Evolutionary conservation across 2,329 filamentous ascomycete genomes (phyloP).

Genomic region (Arthroderma sp.): DNA sequence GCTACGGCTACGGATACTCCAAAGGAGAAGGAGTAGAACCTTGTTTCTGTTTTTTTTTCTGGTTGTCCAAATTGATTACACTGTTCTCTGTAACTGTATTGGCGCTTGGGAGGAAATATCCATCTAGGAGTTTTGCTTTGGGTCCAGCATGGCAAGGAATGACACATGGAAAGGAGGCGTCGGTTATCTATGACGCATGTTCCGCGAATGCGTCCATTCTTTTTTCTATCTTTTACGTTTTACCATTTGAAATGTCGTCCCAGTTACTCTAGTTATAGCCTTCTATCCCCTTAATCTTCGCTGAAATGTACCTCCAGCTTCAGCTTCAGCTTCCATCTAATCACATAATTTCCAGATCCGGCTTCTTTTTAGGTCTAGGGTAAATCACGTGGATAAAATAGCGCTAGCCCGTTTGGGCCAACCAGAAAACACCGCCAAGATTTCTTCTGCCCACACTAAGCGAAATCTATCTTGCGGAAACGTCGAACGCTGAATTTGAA

Average conservation of each 20-base stretch:
- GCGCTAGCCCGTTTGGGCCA: neutral
- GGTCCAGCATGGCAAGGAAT: conserved; percentile 10
- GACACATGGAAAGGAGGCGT: conserved; percentile 5
- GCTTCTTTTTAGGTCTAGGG: conserved; percentile 27
- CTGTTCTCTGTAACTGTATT: conserved; percentile 2
- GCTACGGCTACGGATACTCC: conserved; percentile 10
- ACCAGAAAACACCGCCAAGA: conserved; percentile 31
- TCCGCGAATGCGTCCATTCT: neutral
- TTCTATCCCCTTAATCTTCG: neutral
- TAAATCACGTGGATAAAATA: conserved; percentile 15
- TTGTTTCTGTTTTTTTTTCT: neutral
- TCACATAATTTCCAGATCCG: neutral
- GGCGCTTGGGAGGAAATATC: conserved; percentile 8
- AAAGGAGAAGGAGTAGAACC: conserved; percentile 11
- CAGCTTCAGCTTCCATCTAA: neutral
- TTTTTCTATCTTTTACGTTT: neutral
- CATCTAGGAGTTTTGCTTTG: conserved; percentile 6
- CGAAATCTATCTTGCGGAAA: conserved; percentile 23
- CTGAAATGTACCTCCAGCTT: neutral
- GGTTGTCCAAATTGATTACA: neutral
- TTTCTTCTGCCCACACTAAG: conserved; percentile 35
- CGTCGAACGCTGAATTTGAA: conserved; percentile 8
- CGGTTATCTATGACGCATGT: conserved; percentile 3
- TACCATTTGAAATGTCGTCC: neutral
- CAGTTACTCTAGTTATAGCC: neutral